Evolutionary conservation across 2,329 filamentous ascomycete genomes (phyloP).

Genomic region (Cercospora zeae-maydis): DNA sequence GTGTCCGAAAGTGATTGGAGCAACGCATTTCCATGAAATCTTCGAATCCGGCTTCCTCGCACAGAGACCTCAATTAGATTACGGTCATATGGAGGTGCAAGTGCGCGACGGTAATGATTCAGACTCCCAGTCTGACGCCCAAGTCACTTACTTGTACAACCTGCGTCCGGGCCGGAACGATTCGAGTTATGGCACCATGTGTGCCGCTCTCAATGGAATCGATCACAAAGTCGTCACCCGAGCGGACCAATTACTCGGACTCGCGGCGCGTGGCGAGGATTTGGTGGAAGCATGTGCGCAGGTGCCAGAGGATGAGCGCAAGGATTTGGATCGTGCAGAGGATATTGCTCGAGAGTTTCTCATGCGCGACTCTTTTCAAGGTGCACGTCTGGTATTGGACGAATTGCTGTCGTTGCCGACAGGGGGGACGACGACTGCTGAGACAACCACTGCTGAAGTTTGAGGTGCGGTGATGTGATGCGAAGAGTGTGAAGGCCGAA

Average conservation of each 20-base stretch:
- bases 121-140: constrained; percentile 53
- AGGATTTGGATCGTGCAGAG: constrained; percentile 65
- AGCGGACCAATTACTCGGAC: constrained; percentile 67
- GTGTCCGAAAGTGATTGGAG: constrained; percentile 58
- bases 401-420: constrained; percentile 35
- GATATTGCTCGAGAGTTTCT: constrained; percentile 45
- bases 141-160: constrained; percentile 42
- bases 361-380: constrained; percentile 35
- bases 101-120: constrained; percentile 47
- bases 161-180: constrained; percentile 61
- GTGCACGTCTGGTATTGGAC: constrained; percentile 38
- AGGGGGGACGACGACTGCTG: not conserved
- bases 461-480: not conserved
- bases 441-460: not conserved
- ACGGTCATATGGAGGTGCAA: constrained; percentile 70
- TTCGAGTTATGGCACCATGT: constrained; percentile 80
- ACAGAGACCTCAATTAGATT: constrained; percentile 50
- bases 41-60: constrained; percentile 62
- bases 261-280: constrained; percentile 71
- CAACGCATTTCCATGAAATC: constrained; percentile 69
- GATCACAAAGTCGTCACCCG: constrained; percentile 67
- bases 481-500: no score
- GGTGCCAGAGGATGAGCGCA: constrained; percentile 60
- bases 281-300: constrained; percentile 68
- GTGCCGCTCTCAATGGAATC: constrained; percentile 83